Base-by-base conservation (phyloP, 352 stramenopile genomes). In the Phytophthora boehmeriae region DNA sequence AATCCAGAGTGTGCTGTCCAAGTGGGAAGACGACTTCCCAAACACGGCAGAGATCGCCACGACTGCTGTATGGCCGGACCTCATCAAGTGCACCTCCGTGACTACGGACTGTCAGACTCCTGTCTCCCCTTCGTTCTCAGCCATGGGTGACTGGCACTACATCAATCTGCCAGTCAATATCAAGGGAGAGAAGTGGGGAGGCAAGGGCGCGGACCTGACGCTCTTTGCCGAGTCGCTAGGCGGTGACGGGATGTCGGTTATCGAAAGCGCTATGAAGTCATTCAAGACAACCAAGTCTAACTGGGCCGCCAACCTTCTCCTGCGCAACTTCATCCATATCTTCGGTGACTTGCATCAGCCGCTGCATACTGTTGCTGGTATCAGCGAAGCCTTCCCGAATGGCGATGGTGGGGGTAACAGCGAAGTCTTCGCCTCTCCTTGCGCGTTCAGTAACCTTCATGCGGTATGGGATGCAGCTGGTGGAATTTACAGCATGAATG, bases 311-410 rank as follows among this genome's bases (percentile, higher is more conserved):
- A 90, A 90, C 68, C 44, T 88, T 5, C 57, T 76, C 36, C 43
- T 90, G 4, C 81, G 81, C 22, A 76, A 89, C 67, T 83, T 90
- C 67, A 83, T 90, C 63, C 81, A 90, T 68, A 76, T 89, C 62
- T 77, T 88, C 41, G 80, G 73, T 0, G 81, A 91, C 47, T 50
- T 86, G 22, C 77, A 89, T 55, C 80, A 91, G 48, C 81, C 81
- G 0, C 63, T 89, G 23, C 81, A 91, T 68, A 72, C 74, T 1
- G 69, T 88, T 0, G 68, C 68, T 0, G 79, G 75, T 9, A 68
- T 89, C 52, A 83, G 64, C 22, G 60, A 62, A 2, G 66, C 70
- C 27, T 74, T 86, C 35, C 82, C 82, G 5, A 52, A 59, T 9
- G 82, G 82, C 25, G 82, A 91, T 49, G 60, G 59, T 4, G 82